Base-by-base conservation (phyloP, 805 yeast genomes). In the Yamadazyma kitorensis region DNA sequence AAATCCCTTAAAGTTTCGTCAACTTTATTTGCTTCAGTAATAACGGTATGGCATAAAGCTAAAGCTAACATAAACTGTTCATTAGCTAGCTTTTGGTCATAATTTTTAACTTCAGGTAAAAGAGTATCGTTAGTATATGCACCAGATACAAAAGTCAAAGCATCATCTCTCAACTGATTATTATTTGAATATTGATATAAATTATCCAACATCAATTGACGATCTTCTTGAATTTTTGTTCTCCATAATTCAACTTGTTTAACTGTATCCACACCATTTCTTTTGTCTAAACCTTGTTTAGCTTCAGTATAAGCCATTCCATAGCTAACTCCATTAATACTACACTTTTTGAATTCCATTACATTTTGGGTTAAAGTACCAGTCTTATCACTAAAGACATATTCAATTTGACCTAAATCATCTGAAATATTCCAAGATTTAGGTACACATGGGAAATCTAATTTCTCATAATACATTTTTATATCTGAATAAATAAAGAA, bases 371-470 rank as follows among this genome's bases (percentile, higher is more conserved):
- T 84, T 48, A 84, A 64, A 0, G 94, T 84, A 23, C 94, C 94
- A 0, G 94, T 84, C 56, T 84, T 84, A 62, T 84, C 94, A 54
- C 87, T 79, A 57, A 84, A 84, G 26, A 84, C 73, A 52, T 82
- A 84, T 55, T 84, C 93, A 40, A 84, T 80, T 54, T 84, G 94
- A 13, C 94, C 94, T 43, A 84, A 68, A 55, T 84, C 94, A 58
- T 84, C 94, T 5, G 88, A 80, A 28, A 84, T 80, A 42, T 79
- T 79, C 94, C 94, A 84, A 1, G 89, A 74, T 48, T 83, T 82
- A 2, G 94, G 91, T 1, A 79, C 72, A 55, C 91, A 82, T 0
- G 91, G 88, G 50, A 76, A 81, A 56, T 85, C 88, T 29, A 82
- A 60, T 36, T 58, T 70, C 33, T 71, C 79, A 48, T 83, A 80